A percentile compares a stretch with the other conserved stretches of the same genome.
Evolutionary conservation across 2,329 filamentous ascomycete genomes (phyloP).

Genomic region (Scytalidium sp.): DNA sequence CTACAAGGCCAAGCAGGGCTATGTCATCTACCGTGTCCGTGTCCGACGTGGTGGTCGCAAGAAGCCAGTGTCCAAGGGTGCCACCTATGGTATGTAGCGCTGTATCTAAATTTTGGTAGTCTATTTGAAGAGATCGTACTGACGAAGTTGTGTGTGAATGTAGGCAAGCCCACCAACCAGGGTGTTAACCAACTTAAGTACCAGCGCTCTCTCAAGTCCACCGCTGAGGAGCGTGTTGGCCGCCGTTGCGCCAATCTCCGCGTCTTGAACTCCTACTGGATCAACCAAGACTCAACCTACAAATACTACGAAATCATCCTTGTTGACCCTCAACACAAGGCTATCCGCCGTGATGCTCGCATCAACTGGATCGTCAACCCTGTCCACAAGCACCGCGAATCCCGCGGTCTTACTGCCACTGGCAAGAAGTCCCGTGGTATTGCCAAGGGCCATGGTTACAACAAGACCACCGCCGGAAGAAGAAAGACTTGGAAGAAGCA

Average conservation of each 20-base stretch:
- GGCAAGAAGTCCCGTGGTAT: slow-evolving; percentile 99
- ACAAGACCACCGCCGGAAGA: slow-evolving; percentile 94
- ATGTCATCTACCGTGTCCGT: slow-evolving; percentile 99
- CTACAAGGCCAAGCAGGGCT: slow-evolving; percentile 99
- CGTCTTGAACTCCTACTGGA: slow-evolving; percentile 99
- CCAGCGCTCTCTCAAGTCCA: slow-evolving; percentile 97
- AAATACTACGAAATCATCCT: slow-evolving; percentile 99
- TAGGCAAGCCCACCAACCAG: slow-evolving; percentile 99
- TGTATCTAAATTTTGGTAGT: not conserved
- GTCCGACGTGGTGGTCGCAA: slow-evolving; percentile 99
- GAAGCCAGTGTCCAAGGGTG: slow-evolving; percentile 93
- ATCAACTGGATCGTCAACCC: slow-evolving; percentile 99
- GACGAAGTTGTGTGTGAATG: slow-evolving; percentile 16
- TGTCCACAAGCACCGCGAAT: slow-evolving; percentile 99
- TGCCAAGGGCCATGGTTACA: slow-evolving; percentile 99
- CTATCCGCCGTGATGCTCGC: slow-evolving; percentile 96
- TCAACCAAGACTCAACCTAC: slow-evolving; percentile 99
- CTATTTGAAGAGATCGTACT: slow-evolving; percentile 1
- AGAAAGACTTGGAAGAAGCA: slow-evolving; percentile 99
- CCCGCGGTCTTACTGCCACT: slow-evolving; percentile 93
- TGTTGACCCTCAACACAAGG: slow-evolving; percentile 99
- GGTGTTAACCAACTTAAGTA: slow-evolving; percentile 99
- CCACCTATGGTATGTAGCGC: slow-evolving; percentile 89
- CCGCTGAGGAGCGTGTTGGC: slow-evolving; percentile 99
- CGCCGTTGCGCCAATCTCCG: slow-evolving; percentile 98